Percentiles rank a stretch among this genome's conserved stretches.
Conservation (phyloP, 2,329 filamentous ascomycete species). For the Fusarium ambrosium region DNA sequence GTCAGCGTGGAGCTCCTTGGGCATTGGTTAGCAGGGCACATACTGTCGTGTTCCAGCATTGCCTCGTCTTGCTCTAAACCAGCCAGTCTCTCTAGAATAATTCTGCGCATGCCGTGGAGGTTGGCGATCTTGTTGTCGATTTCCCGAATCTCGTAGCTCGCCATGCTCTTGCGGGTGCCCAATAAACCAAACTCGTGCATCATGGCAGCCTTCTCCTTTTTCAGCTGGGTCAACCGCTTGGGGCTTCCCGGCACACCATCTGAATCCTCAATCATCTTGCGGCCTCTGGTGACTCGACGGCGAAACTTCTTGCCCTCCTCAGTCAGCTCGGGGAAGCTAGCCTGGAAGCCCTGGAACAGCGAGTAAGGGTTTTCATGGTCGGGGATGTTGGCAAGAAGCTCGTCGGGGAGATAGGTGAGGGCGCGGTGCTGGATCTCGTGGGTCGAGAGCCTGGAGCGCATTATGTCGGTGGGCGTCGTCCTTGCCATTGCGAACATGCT, state of each 20-base stretch:
- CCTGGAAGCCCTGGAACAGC: constrained; percentile 96
- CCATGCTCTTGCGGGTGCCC: constrained; percentile 95
- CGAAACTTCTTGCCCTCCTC: constrained; percentile 80
- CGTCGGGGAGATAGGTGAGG: constrained; percentile 88
- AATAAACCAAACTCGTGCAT: constrained; percentile 92
- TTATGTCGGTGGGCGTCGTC: constrained; percentile 92
- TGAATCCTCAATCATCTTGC: constrained; percentile 80
- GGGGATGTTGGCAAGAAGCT: constrained; percentile 89
- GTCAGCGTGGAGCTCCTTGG: constrained; percentile 48
- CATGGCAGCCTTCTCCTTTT: constrained; percentile 83
- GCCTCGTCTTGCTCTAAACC: constrained; percentile 91
- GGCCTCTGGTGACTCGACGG: constrained; percentile 78
- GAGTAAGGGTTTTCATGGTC: constrained; percentile 89
- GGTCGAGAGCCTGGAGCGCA: constrained; percentile 90
- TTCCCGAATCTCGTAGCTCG: constrained; percentile 93
- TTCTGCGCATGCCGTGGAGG: constrained; percentile 90
- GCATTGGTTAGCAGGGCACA: constrained; percentile 50
- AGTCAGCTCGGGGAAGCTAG: constrained; percentile 79
- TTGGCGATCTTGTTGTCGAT: constrained; percentile 98
- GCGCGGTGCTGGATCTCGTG: constrained; percentile 95
- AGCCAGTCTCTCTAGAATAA: constrained; percentile 89
- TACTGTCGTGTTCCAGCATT: constrained; percentile 88
- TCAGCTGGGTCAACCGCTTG: constrained; percentile 78
- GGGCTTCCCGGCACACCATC: constrained; percentile 68
- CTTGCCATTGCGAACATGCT: constrained; percentile 92